Conservation (phyloP, 192 early-diverging fungal species). For the Chytriomyces sp. region DNA sequence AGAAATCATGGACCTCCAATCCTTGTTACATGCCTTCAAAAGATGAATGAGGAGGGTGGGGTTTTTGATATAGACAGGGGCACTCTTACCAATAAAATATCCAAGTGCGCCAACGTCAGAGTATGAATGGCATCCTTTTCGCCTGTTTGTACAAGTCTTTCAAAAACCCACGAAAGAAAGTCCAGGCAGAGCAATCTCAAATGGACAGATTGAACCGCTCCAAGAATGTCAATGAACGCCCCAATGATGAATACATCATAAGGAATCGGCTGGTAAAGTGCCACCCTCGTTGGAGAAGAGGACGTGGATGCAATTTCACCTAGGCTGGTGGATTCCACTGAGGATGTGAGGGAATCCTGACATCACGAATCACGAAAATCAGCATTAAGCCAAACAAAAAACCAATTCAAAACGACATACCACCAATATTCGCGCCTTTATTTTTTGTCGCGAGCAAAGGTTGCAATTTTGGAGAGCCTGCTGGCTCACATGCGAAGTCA, state of each 20-base stretch:
- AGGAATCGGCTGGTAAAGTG: too few species aligned
- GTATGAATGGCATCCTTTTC: neutral
- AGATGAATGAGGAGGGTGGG: too few species aligned
- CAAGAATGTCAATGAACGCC: slow-evolving; percentile 17
- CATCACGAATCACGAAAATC: too few species aligned
- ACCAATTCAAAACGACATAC: too few species aligned
- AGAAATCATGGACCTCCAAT: slow-evolving; percentile 1
- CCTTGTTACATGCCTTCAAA: too few species aligned
- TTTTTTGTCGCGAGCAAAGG: neutral
- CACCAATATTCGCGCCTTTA: slow-evolving; percentile 13
- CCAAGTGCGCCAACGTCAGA: neutral
- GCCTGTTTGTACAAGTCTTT: neutral
- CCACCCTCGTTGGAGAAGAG: too few species aligned
- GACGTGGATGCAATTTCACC: too few species aligned
- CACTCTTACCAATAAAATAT: neutral
- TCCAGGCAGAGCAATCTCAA: slow-evolving; percentile 13
- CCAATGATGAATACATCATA: neutral
- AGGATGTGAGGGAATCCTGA: too few species aligned
- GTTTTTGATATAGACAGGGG: neutral
- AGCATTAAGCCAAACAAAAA: too few species aligned
- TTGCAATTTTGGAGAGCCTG: slow-evolving; percentile 2
- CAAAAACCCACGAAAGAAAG: neutral
- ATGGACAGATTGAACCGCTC: neutral
- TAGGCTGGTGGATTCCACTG: too few species aligned
- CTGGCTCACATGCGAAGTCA: neutral